A percentile compares a stretch with the other conserved stretches of the same genome.
phyloP scores from a whole-genome alignment of 164 flowering plant species.

The Stephania cephalantha region DNA sequence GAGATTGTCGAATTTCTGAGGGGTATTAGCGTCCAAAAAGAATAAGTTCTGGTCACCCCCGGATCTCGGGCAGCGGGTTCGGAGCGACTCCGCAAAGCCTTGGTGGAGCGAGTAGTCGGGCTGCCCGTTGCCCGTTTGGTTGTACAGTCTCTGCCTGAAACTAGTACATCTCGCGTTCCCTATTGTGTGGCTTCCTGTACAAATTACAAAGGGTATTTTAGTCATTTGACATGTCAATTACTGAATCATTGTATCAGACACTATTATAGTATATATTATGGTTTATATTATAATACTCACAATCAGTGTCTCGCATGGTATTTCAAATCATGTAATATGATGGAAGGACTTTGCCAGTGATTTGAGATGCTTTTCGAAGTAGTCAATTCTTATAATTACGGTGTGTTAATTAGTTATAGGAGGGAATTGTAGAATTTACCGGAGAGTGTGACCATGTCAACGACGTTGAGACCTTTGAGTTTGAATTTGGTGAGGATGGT shows the following conservation, averaged over 20 bases:
- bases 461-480: conserved; percentile 54
- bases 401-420: too few species aligned
- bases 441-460: conserved; percentile 85
- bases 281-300: too few species aligned
- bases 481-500: conserved; percentile 87
- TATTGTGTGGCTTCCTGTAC: conserved; percentile 92
- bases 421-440: conserved; percentile 32
- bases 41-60: conserved; percentile 92
- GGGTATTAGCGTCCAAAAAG: conserved; percentile 53
- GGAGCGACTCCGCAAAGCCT: conserved; percentile 55
- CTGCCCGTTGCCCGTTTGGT: conserved; percentile 72
- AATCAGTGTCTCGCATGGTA: too few species aligned
- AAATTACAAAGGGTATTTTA: background rate
- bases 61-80: conserved; percentile 67
- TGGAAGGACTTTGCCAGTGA: too few species aligned
- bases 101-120: conserved; percentile 61
- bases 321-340: too few species aligned
- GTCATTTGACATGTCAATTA: background rate
- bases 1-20: conserved; percentile 66
- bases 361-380: too few species aligned
- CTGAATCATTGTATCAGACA: too few species aligned
- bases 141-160: conserved; percentile 94
- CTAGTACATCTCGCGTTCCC: conserved; percentile 80
- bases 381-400: too few species aligned
- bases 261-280: too few species aligned